Evolutionary conservation across 2,329 filamentous ascomycete species (phyloP).

Genomic region (Monosporascus sp.): DNA sequence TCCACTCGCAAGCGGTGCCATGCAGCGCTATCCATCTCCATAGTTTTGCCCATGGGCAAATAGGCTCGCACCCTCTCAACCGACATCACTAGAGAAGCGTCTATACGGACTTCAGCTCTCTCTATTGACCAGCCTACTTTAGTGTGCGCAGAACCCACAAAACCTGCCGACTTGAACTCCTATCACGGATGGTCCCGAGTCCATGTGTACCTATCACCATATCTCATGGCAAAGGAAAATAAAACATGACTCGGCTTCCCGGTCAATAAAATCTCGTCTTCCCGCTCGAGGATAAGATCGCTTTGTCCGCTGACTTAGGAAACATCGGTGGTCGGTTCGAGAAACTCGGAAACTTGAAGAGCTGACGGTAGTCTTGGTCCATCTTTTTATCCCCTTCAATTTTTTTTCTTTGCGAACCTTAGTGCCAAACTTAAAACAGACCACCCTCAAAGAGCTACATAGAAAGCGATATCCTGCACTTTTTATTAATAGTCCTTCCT

Average conservation of each 20-base stretch:
- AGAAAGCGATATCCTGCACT: no score
- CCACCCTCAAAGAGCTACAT: background rate
- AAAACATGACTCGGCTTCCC: background rate
- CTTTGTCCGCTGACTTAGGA: background rate
- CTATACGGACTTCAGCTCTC: background rate
- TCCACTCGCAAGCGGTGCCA: no score
- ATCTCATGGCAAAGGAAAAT: background rate
- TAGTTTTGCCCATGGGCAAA: no score
- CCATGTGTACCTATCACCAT: background rate
- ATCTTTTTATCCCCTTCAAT: no score
- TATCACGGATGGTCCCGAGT: background rate
- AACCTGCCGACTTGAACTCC: background rate
- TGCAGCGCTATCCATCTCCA: no score
- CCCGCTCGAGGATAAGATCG: background rate
- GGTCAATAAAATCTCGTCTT: background rate
- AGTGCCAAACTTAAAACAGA: background rate
- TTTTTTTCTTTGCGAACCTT: background rate
- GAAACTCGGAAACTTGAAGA: no score
- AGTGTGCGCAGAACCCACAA: background rate
- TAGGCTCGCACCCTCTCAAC: no score
- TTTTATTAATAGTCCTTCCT: no score
- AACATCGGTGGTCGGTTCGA: no score
- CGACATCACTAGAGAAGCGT: background rate
- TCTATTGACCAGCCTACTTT: background rate
- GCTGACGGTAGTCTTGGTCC: no score